Conservation (phyloP, 805 yeast genomes). For the Komagataella pseudopastoris region DNA sequence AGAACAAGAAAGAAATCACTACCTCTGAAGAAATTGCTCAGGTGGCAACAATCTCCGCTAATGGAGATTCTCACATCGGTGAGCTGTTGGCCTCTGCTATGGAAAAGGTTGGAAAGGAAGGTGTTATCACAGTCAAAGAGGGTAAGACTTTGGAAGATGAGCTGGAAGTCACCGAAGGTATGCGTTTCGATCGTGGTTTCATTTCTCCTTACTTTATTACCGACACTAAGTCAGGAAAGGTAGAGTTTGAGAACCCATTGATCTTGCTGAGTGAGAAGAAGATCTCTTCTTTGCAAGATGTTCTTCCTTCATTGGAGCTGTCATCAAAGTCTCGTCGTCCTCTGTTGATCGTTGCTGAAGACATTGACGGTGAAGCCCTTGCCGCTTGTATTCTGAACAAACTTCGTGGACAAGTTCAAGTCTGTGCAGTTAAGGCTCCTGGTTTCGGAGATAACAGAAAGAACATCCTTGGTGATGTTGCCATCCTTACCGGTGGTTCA, state of each 20-base stretch:
- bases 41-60: slow-evolving; percentile 96
- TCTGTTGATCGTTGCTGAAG: slow-evolving; percentile 86
- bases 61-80: slow-evolving; percentile 92
- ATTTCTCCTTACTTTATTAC: slow-evolving; percentile 95
- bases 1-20: slow-evolving; percentile 85
- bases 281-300: slow-evolving; percentile 79
- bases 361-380: slow-evolving; percentile 93
- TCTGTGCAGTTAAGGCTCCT: slow-evolving; percentile 95
- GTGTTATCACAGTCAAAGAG: slow-evolving; percentile 95
- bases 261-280: slow-evolving; percentile 84
- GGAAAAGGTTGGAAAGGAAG: slow-evolving; percentile 98
- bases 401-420: slow-evolving; percentile 96
- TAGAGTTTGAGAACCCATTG: slow-evolving; percentile 90
- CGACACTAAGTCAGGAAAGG: slow-evolving; percentile 84
- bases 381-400: slow-evolving; percentile 97
- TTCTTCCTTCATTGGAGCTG: slow-evolving; percentile 84
- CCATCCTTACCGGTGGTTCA: slow-evolving; percentile 90
- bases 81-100: slow-evolving; percentile 83
- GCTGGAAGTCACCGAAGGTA: slow-evolving; percentile 94
- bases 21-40: slow-evolving; percentile 93
- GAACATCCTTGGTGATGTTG: slow-evolving; percentile 91
- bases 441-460: slow-evolving; percentile 99
- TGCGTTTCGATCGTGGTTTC: slow-evolving; percentile 96
- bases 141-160: slow-evolving; percentile 96
- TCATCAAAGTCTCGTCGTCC: slow-evolving; percentile 93